Conservation (phyloP, 257 asterid species). For the Solanum dulcamara region DNA sequence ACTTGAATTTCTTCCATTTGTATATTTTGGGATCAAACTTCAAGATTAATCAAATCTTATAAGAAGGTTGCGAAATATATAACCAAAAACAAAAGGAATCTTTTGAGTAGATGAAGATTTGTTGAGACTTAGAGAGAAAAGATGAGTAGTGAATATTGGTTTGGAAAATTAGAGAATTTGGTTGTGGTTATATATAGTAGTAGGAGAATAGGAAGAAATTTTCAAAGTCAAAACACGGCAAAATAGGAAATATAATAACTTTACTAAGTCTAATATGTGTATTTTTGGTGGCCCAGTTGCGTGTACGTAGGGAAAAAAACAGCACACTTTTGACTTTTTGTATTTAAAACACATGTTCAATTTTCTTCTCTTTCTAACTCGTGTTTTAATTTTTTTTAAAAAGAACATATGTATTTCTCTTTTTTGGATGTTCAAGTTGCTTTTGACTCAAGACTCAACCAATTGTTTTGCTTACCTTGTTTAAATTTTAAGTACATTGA, state of each 20-base stretch:
- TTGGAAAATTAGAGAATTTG: neutral
- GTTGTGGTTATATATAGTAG: neutral
- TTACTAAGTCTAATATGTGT: neutral
- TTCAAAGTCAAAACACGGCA: slow-evolving; percentile 42
- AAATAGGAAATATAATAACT: neutral
- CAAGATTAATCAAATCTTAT: neutral
- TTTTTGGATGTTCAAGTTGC: neutral
- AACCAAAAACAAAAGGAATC: neutral
- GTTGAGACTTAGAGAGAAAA: neutral
- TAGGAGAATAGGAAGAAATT: neutral
- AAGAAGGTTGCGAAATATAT: neutral
- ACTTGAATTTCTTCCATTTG: slow-evolving; percentile 47
- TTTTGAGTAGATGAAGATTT: neutral
- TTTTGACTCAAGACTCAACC: neutral
- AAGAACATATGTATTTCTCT: neutral
- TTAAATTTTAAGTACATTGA: neutral
- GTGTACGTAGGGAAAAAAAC: neutral
- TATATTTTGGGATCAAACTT: neutral
- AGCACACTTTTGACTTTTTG: neutral
- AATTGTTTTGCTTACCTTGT: neutral
- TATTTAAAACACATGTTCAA: neutral
- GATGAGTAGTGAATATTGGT: slow-evolving; percentile 11
- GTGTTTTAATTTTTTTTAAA: neutral
- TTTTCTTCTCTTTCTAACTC: neutral
- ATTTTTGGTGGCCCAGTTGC: neutral